Conservation (phyloP, 2,329 filamentous ascomycete species). For the Emericellopsis cladophorae region DNA sequence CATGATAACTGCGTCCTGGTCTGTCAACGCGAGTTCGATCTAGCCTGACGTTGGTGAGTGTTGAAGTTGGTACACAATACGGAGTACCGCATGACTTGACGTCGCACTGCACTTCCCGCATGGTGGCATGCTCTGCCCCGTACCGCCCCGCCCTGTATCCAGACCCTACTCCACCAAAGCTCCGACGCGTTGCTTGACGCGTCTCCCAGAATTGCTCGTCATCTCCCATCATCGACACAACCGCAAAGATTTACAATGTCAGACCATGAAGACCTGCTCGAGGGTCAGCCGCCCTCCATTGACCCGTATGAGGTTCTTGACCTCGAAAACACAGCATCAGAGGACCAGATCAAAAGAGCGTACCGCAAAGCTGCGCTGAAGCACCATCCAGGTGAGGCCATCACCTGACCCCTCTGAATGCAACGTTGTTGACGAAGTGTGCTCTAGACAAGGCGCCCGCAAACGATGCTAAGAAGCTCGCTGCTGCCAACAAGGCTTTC, state of each 20-base stretch:
- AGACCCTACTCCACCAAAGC: not conserved
- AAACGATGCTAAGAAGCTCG: conserved; percentile 40
- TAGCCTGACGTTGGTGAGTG: too few relatives aligned
- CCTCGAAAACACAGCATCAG: conserved; percentile 56
- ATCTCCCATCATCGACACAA: not conserved
- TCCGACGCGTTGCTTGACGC: conserved; percentile 1
- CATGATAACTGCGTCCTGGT: too few relatives aligned
- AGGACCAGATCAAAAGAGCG: conserved; percentile 73
- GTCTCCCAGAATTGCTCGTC: not conserved
- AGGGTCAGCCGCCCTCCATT: conserved; percentile 48
- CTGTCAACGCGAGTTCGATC: too few relatives aligned
- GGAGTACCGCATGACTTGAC: too few relatives aligned
- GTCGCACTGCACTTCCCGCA: too few relatives aligned
- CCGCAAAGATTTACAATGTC: conserved; percentile 24
- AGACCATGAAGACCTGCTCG: conserved; percentile 36
- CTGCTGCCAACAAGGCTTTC: conserved; percentile 66
- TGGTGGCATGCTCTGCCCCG: not conserved
- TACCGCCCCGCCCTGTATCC: not conserved
- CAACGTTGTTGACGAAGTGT: conserved; percentile 6
- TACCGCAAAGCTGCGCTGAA: conserved; percentile 86
- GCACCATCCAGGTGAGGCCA: conserved; percentile 64
- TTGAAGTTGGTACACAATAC: too few relatives aligned
- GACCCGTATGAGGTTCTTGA: conserved; percentile 73
- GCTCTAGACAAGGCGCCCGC: conserved; percentile 60
- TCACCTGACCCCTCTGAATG: not conserved